Evolutionary conservation across 768 basidiomycete species (phyloP).

Genomic region (Mycena vitilis): DNA sequence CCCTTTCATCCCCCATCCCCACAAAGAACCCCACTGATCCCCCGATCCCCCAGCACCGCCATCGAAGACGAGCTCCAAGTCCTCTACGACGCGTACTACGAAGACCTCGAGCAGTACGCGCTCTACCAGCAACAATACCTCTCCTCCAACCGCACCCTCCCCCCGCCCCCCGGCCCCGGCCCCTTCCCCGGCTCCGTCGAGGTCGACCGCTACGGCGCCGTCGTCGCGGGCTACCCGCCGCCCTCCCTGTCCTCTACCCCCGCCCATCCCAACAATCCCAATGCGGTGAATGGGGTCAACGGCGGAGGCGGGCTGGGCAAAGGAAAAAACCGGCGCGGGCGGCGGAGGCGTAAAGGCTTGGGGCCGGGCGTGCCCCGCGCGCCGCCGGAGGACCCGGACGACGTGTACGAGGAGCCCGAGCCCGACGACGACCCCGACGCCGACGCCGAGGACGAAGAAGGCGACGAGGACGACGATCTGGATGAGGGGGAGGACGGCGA

Average conservation of each 20-base stretch:
- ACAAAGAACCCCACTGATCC: constrained; percentile 32
- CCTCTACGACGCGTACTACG: constrained; percentile 99
- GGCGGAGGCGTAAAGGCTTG: constrained; percentile 40
- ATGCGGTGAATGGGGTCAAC: constrained; percentile 9
- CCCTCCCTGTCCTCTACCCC: constrained; percentile 27
- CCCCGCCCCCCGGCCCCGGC: constrained; percentile 95
- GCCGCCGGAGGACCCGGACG: constrained; percentile 56
- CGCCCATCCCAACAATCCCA: constrained; percentile 49
- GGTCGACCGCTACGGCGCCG: constrained; percentile 89
- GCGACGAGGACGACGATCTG: constrained; percentile 64
- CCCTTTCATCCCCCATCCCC: constrained; percentile 33
- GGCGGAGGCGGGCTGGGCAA: constrained; percentile 33
- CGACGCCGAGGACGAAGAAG: constrained; percentile 78
- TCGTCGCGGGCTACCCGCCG: constrained; percentile 51
- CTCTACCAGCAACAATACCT: constrained; percentile 97
- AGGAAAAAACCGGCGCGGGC: constrained; percentile 45
- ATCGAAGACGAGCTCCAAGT: constrained; percentile 99
- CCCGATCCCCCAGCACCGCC: constrained; percentile 75
- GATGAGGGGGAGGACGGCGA: constrained; percentile 68
- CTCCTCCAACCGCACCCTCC: constrained; percentile 87
- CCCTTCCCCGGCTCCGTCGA: constrained; percentile 99
- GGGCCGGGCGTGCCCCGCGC: not conserved
- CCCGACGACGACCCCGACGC: constrained; percentile 75
- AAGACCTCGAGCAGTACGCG: constrained; percentile 99
- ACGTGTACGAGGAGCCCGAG: constrained; percentile 58